phyloP scores from a whole-genome alignment of 2,329 filamentous ascomycete genomes.

The Macrophomina tecta region DNA sequence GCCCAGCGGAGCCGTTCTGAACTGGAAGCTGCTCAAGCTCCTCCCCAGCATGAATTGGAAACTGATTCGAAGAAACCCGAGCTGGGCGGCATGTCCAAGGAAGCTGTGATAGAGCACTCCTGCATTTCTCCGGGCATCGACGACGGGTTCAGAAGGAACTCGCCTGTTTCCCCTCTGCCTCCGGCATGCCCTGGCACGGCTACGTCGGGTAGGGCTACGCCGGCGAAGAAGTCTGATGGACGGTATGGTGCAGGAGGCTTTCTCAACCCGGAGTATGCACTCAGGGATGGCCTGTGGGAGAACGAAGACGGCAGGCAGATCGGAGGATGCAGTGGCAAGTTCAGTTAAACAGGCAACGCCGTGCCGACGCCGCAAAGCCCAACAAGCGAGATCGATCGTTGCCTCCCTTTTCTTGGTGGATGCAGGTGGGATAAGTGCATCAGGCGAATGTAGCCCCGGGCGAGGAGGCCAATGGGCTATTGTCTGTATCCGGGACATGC shows the following conservation, averaged over 20 bases:
- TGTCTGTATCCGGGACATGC: too few species aligned
- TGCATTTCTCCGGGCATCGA: not conserved
- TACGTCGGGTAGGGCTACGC: not conserved
- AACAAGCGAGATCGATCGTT: too few species aligned
- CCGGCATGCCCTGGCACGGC: not conserved
- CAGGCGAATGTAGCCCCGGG: too few species aligned
- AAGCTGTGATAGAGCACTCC: not conserved
- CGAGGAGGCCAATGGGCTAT: too few species aligned
- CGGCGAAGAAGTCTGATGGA: not conserved
- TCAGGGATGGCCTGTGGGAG: not conserved
- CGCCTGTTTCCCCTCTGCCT: not conserved
- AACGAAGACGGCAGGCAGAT: not conserved
- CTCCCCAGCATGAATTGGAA: not conserved
- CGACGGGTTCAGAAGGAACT: not conserved
- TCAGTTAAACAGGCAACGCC: too few species aligned
- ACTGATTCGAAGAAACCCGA: not conserved
- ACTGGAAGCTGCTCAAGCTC: too few species aligned
- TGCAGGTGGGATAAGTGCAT: too few species aligned
- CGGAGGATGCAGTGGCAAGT: not conserved
- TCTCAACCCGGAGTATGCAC: constrained; percentile 15
- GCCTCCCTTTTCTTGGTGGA: too few species aligned
- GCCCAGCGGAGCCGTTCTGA: too few species aligned
- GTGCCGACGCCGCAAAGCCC: too few species aligned
- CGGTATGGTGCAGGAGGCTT: constrained; percentile 4
- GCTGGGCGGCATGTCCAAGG: not conserved